Base-by-base conservation (phyloP, 2,329 filamentous ascomycete genomes). In the Teratosphaeria nubilosa region DNA sequence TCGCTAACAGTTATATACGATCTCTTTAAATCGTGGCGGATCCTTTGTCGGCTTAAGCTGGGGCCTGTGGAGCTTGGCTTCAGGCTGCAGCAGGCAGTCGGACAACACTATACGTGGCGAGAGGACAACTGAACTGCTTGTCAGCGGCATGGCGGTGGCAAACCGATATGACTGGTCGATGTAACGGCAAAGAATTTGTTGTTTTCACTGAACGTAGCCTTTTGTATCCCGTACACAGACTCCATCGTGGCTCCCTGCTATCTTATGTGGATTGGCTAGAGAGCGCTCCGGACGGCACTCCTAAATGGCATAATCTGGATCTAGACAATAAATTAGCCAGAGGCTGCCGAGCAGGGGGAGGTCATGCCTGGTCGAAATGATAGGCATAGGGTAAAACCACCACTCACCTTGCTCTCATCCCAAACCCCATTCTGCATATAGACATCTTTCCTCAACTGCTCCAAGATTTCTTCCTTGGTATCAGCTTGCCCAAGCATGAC, bases 361-460 rank as follows among this genome's bases (percentile, higher is more conserved):
- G n/a, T 30, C 13, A 7, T 27, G 7, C 25, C 10, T 22, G n/a
- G 41, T n/a, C 41, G n/a, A n/a, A n/a, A n/a, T n/a, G n/a, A 3
- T 48, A 16, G n/a, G 41, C n/a, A 2, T 48, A 22, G 41, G 9
- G 5, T 22, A n/a, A 20, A 20, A n/a, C 2, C 2, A 20, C 3
- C 24, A 59, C 63, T 64, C 53, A 77, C 72, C 70, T 78, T 78
- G 10, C 72, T 70, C 67, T 69, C 63, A 76, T 96, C 89, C 91
- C 91, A 96, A 9, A 95, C 90, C 0, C 85, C 88, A 51, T 74
- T 78, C 60, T 75, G 79, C 10, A 80, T 77, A 74, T 95, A 96
- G 10, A 91, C 76, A 75, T 96, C 91, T 54, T 82, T 79, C 72
- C 81, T 82, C 53, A 96, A 71, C 55, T 81, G 69, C 65, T 86